Evolutionary conservation across 495 filamentous ascomycete genomes (phyloP).

Genomic region (Talaromyces trachyspermus): DNA sequence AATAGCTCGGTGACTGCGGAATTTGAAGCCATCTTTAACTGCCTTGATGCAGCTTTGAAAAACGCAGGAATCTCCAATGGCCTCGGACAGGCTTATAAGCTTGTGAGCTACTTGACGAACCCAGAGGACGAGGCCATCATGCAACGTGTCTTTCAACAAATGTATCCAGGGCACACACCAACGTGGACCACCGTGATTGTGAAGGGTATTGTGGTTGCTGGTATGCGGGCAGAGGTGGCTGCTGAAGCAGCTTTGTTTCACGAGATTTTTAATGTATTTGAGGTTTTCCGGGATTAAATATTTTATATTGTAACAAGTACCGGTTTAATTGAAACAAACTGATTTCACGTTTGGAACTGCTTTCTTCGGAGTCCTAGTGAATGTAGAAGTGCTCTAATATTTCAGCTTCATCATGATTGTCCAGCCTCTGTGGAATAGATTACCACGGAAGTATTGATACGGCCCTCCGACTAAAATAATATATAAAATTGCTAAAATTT

Average conservation of each 20-base stretch:
- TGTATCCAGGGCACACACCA: constrained; percentile 5
- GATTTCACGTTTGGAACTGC: background rate
- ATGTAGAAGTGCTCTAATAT: background rate
- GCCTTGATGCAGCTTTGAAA: constrained; percentile 9
- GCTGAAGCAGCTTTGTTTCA: constrained; percentile 8
- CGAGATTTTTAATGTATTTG: background rate
- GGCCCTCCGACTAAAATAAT: background rate
- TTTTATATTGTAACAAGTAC: background rate
- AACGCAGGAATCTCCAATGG: constrained; percentile 2
- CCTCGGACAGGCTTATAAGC: constrained; percentile 1
- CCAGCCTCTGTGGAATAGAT: background rate
- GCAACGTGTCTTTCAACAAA: constrained; percentile 2
- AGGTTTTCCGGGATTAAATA: too few relatives aligned
- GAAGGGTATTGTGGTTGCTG: constrained; percentile 1
- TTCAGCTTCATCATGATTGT: background rate
- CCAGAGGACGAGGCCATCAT: constrained; percentile 8
- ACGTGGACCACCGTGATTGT: constrained; percentile 10
- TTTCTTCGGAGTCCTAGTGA: background rate
- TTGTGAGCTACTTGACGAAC: background rate
- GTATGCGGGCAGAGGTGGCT: constrained; percentile 8
- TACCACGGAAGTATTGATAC: background rate
- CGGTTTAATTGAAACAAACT: too few relatives aligned
- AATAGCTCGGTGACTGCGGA: background rate
- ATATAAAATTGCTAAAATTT: background rate
- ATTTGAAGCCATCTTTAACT: constrained; percentile 9